These are phyloP conservation scores for Hordeum marinum DNA, from an alignment of 176 grass and related monocot genomes.

Conservation along the genomic window DNA sequence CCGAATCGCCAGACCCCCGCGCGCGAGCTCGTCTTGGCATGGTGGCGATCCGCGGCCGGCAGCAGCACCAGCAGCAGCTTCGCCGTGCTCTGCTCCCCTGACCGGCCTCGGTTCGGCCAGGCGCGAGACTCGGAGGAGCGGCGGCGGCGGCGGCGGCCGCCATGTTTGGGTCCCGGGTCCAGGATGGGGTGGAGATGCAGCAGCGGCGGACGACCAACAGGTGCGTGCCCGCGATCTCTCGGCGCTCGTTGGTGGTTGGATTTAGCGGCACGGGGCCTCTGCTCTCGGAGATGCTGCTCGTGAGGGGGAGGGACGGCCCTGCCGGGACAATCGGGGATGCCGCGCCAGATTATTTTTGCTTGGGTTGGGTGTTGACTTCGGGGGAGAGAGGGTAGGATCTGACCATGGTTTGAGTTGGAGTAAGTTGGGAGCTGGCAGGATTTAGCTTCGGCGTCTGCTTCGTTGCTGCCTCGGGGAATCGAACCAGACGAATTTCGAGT, in stretches of 20 bases:
- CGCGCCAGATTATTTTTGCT: not conserved
- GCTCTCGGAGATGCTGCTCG: not conserved
- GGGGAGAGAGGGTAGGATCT: not conserved
- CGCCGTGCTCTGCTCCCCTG: no score
- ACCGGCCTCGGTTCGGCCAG: not conserved
- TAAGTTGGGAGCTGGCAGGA: not conserved
- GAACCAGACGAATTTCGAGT: not conserved
- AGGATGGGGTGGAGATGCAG: constrained; percentile 88
- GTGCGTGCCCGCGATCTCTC: not conserved
- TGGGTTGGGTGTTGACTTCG: constrained; percentile 13
- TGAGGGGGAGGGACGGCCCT: not conserved
- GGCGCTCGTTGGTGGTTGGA: not conserved
- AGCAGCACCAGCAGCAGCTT: no score
- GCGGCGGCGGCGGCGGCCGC: not conserved
- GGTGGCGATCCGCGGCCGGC: no score
- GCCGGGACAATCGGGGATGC: not conserved
- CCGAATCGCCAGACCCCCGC: no score
- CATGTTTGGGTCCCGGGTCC: constrained; percentile 67
- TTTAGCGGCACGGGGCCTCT: not conserved
- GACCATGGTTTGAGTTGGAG: not conserved
- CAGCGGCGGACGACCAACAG: constrained; percentile 58
- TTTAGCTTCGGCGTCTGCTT: not conserved
- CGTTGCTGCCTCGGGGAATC: not conserved
- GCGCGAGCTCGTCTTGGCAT: no score
- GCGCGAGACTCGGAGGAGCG: not conserved